Percentiles rank a stretch among this genome's conserved stretches.
Conservation (phyloP, 306 rosid genomes). For the Geum urbanum region DNA sequence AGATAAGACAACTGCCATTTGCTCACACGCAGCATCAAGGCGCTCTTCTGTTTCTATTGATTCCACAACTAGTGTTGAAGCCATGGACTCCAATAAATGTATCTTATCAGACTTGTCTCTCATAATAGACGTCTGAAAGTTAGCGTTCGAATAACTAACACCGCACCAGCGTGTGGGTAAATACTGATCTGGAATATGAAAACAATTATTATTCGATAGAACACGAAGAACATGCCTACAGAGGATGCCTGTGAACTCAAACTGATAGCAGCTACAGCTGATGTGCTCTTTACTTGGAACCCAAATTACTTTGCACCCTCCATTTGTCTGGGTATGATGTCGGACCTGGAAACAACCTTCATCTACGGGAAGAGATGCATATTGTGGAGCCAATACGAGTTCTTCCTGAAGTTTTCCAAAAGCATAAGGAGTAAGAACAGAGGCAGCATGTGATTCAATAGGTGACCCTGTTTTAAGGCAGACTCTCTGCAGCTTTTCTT, state of each 20-base stretch:
- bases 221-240: constrained; percentile 73
- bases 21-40: constrained; percentile 64
- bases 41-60: constrained; percentile 75
- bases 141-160: constrained; percentile 36
- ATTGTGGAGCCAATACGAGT: constrained; percentile 80
- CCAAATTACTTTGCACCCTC: constrained; percentile 77
- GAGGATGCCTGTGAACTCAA: constrained; percentile 70
- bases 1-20: constrained; percentile 53
- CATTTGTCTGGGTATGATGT: constrained; percentile 75
- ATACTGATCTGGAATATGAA: constrained; percentile 73
- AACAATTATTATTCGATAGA: constrained; percentile 75
- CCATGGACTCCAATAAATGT: constrained; percentile 60
- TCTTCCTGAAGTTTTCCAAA: constrained; percentile 76
- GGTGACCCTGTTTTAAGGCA: constrained; percentile 86
- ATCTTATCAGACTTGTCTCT: constrained; percentile 58
- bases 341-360: constrained; percentile 82
- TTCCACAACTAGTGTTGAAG: constrained; percentile 52
- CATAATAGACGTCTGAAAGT: constrained; percentile 31
- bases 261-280: constrained; percentile 72
- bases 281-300: constrained; percentile 75
- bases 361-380: constrained; percentile 60
- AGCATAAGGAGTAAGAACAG: constrained; percentile 71
- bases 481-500: constrained; percentile 58
- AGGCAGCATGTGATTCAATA: constrained; percentile 79
- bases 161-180: constrained; percentile 62